phyloP scores from a whole-genome alignment of 2,329 filamentous ascomycete species.

The Cladosporium velox region DNA sequence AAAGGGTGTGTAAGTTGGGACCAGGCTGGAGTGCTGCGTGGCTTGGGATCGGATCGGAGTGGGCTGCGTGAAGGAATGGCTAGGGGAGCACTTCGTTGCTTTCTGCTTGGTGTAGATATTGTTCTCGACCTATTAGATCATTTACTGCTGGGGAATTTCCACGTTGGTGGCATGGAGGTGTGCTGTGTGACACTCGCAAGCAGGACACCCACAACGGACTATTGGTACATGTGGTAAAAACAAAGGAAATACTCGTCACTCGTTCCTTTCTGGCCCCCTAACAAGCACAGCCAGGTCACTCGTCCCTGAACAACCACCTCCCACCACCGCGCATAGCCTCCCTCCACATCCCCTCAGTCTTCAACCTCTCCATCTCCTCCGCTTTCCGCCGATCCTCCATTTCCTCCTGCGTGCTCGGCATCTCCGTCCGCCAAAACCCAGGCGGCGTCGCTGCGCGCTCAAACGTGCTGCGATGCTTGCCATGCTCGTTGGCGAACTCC shows the following conservation, averaged over 20 bases:
- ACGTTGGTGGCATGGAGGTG: background rate
- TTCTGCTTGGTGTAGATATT: background rate
- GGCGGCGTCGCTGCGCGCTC: conserved; percentile 73
- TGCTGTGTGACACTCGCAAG: background rate
- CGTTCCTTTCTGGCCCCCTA: background rate
- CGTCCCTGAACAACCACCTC: conserved; percentile 79
- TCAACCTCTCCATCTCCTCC: conserved; percentile 61
- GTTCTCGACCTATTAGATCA: background rate
- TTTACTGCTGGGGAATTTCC: background rate
- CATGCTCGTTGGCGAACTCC: conserved; percentile 71
- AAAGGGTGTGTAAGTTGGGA: background rate
- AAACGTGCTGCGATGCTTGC: conserved; percentile 75
- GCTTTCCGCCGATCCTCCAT: conserved; percentile 66
- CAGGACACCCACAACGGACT: background rate
- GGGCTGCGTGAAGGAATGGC: background rate
- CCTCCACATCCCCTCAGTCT: conserved; percentile 71
- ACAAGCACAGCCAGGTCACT: conserved; percentile 42
- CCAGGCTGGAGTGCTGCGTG: background rate
- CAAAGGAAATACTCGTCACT: background rate
- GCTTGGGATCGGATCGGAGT: background rate
- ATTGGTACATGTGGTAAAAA: background rate
- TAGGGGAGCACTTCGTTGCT: background rate
- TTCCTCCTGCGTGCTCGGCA: conserved; percentile 83
- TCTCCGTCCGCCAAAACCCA: conserved; percentile 88
- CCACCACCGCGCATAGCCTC: conserved; percentile 80